Percentiles rank a stretch among this genome's conserved stretches.
Conservation (phyloP, 495 filamentous ascomycete species). For the Penicillium antarcticum region DNA sequence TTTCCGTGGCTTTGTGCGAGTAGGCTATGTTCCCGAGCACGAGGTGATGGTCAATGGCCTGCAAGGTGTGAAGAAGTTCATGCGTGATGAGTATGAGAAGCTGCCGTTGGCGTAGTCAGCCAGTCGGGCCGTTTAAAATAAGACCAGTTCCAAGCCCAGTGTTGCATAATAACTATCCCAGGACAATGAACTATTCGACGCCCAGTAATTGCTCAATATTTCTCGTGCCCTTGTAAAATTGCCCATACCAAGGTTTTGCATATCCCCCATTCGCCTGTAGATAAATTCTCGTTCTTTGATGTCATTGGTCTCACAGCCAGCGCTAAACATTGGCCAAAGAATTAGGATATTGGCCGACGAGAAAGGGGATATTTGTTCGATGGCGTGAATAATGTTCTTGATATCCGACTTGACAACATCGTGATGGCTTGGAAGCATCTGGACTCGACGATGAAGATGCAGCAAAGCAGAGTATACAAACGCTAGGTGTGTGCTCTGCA, state of each 20-base stretch:
- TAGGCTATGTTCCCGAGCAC: conserved; percentile 73
- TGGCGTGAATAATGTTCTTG: conserved; percentile 16
- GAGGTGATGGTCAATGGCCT: conserved; percentile 64
- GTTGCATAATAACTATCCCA: conserved; percentile 26
- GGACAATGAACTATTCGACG: conserved; percentile 10
- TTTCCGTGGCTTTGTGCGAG: conserved; percentile 72
- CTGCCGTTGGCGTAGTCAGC: background rate
- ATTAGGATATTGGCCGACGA: conserved; percentile 31
- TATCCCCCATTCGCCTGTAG: conserved; percentile 25
- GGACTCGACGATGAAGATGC: conserved; percentile 29
- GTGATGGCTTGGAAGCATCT: conserved; percentile 16
- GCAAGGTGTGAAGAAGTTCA: conserved; percentile 56
- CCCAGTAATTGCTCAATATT: conserved; percentile 20
- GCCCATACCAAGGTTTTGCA: conserved; percentile 32
- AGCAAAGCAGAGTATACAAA: conserved; percentile 32
- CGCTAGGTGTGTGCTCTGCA: conserved; percentile 25
- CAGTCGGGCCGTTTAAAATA: conserved; percentile 17
- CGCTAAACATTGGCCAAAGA: conserved; percentile 35
- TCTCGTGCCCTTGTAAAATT: conserved; percentile 32
- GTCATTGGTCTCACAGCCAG: conserved; percentile 29
- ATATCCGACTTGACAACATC: conserved; percentile 22
- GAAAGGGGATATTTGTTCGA: conserved; percentile 15
- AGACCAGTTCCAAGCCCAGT: conserved; percentile 23
- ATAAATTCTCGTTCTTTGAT: conserved; percentile 16
- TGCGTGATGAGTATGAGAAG: conserved; percentile 54